Percentiles rank a stretch among this genome's conserved stretches.
These are phyloP conservation scores for Sparassis latifolia DNA, from an alignment of 1,284 basidiomycete genomes.

Conservation along the genomic window DNA sequence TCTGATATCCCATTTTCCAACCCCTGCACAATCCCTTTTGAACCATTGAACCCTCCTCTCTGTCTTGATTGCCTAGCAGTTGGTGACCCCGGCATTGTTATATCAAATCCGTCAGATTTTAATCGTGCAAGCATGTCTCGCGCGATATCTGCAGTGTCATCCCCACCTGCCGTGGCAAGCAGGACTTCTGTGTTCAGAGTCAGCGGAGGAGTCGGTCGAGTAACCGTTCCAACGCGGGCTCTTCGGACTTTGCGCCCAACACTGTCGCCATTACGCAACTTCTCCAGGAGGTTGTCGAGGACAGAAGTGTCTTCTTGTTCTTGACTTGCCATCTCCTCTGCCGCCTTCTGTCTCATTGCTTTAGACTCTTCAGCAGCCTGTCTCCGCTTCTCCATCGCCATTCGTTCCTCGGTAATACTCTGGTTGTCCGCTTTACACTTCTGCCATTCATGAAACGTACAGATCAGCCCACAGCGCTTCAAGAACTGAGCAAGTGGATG, in stretches of 20 bases:
- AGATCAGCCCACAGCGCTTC: conserved; percentile 13
- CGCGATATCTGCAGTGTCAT: conserved; percentile 56
- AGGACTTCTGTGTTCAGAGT: conserved; percentile 34
- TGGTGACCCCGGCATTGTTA: conserved; percentile 18
- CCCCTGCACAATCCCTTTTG: too few species aligned
- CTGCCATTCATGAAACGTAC: conserved; percentile 31
- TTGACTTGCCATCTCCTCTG: conserved; percentile 35
- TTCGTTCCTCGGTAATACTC: conserved; percentile 57
- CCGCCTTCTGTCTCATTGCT: conserved; percentile 46
- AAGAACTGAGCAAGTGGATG: too few species aligned
- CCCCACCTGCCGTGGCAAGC: conserved; percentile 19
- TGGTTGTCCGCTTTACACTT: conserved; percentile 83
- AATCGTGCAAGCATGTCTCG: conserved; percentile 69
- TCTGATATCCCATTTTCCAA: too few species aligned
- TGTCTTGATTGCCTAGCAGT: conserved; percentile 17
- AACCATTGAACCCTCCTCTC: conserved; percentile 9
- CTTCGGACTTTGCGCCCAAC: conserved; percentile 53
- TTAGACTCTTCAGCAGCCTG: conserved; percentile 58
- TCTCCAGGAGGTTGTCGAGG: conserved; percentile 69
- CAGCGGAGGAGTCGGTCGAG: conserved; percentile 31
- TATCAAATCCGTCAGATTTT: conserved; percentile 43
- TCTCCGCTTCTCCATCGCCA: conserved; percentile 58
- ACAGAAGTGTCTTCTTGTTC: conserved; percentile 56
- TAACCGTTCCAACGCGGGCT: conserved; percentile 34
- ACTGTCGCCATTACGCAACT: conserved; percentile 64